Percentiles rank a stretch among this genome's conserved stretches.
Evolutionary conservation across 768 basidiomycete genomes (phyloP).

Genomic region (Suillus fuscotomentosus): DNA sequence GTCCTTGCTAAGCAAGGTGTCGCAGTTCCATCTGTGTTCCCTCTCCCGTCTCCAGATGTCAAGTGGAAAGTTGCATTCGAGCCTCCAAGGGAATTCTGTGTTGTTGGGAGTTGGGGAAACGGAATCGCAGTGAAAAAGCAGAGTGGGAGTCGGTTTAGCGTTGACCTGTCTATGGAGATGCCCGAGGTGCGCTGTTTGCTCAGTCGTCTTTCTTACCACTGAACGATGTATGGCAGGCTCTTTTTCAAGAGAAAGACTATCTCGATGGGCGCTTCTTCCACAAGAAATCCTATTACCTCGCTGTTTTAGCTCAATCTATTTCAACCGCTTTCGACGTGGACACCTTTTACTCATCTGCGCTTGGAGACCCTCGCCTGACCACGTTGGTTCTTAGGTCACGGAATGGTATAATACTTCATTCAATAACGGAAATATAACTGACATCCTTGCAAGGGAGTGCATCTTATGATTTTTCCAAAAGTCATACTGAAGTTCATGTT

Average conservation of each 20-base stretch:
- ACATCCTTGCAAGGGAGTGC: conserved; percentile 42
- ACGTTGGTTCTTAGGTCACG: conserved; percentile 59
- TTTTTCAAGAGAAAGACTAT: conserved; percentile 98
- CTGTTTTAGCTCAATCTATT: conserved; percentile 68
- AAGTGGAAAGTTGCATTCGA: conserved; percentile 90
- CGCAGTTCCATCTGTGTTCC: conserved; percentile 66
- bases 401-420: conserved; percentile 41
- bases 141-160: conserved; percentile 60
- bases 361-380: conserved; percentile 63
- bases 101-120: conserved; percentile 88
- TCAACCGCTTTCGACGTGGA: conserved; percentile 51
- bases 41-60: conserved; percentile 70
- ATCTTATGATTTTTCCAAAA: conserved; percentile 58
- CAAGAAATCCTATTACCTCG: conserved; percentile 88
- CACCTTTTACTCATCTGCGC: conserved; percentile 55
- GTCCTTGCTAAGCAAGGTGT: conserved; percentile 52
- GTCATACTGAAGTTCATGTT: conserved; percentile 71
- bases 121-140: conserved; percentile 71
- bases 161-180: conserved; percentile 88
- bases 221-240: conserved; percentile 35
- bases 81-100: conserved; percentile 68
- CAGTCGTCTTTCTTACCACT: neutral
- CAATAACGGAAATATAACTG: conserved; percentile 26
- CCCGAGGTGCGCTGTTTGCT: conserved; percentile 55
- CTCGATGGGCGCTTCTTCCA: conserved; percentile 88